These are phyloP conservation scores for Elaeis guineensis DNA, from an alignment of 176 grass and related monocot species.

Conservation along the genomic window DNA sequence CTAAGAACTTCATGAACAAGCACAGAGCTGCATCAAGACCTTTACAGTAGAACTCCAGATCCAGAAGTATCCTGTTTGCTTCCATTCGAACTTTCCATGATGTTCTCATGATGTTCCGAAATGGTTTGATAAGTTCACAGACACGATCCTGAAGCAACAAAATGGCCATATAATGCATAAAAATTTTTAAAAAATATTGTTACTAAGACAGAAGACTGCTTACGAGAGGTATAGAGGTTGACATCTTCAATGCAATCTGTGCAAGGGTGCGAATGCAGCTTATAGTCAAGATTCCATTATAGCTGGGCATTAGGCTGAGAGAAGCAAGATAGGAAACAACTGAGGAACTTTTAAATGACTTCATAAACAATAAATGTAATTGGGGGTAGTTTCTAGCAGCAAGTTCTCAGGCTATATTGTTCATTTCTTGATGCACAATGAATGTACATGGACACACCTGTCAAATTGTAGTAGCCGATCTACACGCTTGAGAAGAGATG, in stretches of 20 bases:
- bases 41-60: constrained; percentile 78
- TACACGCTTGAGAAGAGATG: constrained; percentile 83
- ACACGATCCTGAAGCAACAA: constrained; percentile 51
- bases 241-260: constrained; percentile 78
- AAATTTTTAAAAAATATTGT: background rate
- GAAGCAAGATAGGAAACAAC: constrained; percentile 15
- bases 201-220: constrained; percentile 13
- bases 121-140: constrained; percentile 76
- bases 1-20: constrained; percentile 81
- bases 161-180: background rate
- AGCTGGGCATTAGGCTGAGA: constrained; percentile 86
- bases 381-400: too few species aligned
- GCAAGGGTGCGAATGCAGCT: constrained; percentile 92
- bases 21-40: constrained; percentile 68
- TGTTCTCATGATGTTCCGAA: constrained; percentile 51
- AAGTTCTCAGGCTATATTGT: too few species aligned
- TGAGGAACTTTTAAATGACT: too few species aligned
- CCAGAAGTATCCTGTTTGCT: constrained; percentile 82
- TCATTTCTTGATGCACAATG: too few species aligned
- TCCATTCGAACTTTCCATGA: constrained; percentile 89
- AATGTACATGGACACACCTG: constrained; percentile 29
- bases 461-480: constrained; percentile 91
- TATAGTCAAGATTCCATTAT: constrained; percentile 90
- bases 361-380: too few species aligned
- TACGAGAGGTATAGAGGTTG: constrained; percentile 61